Conservation (phyloP, 768 basidiomycete genomes). For the Kwoniella sp. region DNA sequence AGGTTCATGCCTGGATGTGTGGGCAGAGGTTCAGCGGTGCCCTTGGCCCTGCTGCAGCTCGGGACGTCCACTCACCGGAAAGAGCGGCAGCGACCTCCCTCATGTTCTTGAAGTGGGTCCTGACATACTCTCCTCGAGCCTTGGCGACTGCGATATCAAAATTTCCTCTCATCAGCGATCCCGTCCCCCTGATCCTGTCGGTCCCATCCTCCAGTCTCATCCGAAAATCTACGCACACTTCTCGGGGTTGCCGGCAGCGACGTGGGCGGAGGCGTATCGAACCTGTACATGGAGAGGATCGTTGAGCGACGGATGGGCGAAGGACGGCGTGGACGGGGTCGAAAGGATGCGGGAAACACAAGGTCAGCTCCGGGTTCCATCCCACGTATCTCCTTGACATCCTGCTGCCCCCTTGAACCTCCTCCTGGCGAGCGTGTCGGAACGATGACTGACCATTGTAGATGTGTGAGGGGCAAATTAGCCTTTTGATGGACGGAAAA, state of each 20-base stretch:
- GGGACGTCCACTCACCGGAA: slow-evolving; percentile 59
- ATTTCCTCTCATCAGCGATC: slow-evolving; percentile 6
- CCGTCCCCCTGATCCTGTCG: background rate
- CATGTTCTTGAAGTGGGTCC: slow-evolving; percentile 99
- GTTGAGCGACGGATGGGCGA: background rate
- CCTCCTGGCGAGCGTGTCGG: background rate
- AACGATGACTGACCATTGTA: slow-evolving; percentile 14
- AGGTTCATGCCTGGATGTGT: slow-evolving; percentile 79
- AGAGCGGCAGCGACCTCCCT: slow-evolving; percentile 94
- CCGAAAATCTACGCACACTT: slow-evolving; percentile 63
- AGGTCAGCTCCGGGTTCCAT: slow-evolving; percentile 9
- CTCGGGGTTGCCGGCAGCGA: slow-evolving; percentile 81
- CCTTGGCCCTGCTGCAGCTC: background rate
- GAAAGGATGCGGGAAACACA: background rate
- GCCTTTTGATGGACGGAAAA: slow-evolving; percentile 12
- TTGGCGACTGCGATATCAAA: slow-evolving; percentile 63
- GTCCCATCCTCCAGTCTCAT: background rate
- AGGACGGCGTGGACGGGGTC: background rate
- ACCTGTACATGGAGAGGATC: slow-evolving; percentile 52
- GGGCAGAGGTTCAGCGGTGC: background rate
- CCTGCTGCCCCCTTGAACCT: background rate
- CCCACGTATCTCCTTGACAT: background rate
- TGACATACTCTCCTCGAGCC: slow-evolving; percentile 92
- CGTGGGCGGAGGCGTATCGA: slow-evolving; percentile 86
- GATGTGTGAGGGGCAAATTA: slow-evolving; percentile 2